Percentiles rank a stretch among this genome's conserved stretches.
Conservation (phyloP, 2,329 filamentous ascomycete genomes). For the Aspergillus ruber region DNA sequence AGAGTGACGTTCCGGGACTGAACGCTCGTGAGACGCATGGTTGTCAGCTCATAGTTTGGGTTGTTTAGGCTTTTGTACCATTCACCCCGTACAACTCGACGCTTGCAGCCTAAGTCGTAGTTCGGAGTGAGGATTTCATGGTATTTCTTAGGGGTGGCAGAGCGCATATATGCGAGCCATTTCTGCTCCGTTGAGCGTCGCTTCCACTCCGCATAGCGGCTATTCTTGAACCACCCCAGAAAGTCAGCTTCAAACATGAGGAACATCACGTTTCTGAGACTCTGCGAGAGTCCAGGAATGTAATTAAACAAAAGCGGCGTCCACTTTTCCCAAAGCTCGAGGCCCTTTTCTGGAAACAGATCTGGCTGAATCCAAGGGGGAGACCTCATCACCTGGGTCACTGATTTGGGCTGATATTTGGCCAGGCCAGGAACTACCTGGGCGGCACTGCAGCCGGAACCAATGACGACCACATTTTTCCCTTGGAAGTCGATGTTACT, state of each 20-base stretch:
- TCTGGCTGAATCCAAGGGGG: slow-evolving; percentile 51
- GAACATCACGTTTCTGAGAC: slow-evolving; percentile 43
- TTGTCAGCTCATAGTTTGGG: slow-evolving; percentile 49
- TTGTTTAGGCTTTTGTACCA: slow-evolving; percentile 51
- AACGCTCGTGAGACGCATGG: slow-evolving; percentile 45
- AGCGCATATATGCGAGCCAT: slow-evolving; percentile 44
- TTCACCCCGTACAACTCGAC: slow-evolving; percentile 54
- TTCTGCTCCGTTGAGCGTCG: slow-evolving; percentile 37
- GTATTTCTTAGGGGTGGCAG: slow-evolving; percentile 52
- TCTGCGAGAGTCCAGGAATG: slow-evolving; percentile 46
- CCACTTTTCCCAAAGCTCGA: slow-evolving; percentile 43
- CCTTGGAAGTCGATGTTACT: slow-evolving; percentile 46
- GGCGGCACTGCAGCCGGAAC: slow-evolving; percentile 53
- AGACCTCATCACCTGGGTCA: slow-evolving; percentile 55
- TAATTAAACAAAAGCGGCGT: slow-evolving; percentile 40
- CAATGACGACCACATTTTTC: slow-evolving; percentile 53
- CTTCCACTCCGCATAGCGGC: slow-evolving; percentile 29
- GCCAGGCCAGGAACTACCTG: slow-evolving; percentile 50
- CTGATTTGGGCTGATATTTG: slow-evolving; percentile 46
- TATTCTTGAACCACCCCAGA: slow-evolving; percentile 37
- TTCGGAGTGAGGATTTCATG: slow-evolving; percentile 57
- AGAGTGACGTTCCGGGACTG: slow-evolving; percentile 45
- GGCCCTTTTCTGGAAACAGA: slow-evolving; percentile 28
- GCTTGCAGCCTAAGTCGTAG: slow-evolving; percentile 58
- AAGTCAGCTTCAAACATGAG: slow-evolving; percentile 30